A percentile compares a stretch with the other conserved stretches of the same genome.
Evolutionary conservation across 495 filamentous ascomycete species (phyloP).

Genomic region (Lindgomyces ingoldianus): DNA sequence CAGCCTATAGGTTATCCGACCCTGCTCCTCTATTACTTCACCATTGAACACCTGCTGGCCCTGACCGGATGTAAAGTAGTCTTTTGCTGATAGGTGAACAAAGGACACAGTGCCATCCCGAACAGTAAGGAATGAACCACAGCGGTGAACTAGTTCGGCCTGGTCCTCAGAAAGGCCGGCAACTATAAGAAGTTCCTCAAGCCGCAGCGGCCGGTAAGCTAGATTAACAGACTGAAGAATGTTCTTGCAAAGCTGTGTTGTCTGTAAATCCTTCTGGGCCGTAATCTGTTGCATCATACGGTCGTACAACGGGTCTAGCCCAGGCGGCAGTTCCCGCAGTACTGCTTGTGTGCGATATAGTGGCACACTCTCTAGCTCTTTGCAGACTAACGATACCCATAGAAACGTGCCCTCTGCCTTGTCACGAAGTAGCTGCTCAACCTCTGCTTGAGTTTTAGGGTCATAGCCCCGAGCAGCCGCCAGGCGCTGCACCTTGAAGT

Average conservation of each 20-base stretch:
- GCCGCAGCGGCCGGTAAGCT: conserved; percentile 9
- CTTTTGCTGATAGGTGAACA: conserved; percentile 22
- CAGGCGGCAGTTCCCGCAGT: conserved; percentile 34
- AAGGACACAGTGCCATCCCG: conserved; percentile 9
- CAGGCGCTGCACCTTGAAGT: conserved; percentile 38
- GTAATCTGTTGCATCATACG: conserved; percentile 42
- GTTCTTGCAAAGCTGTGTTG: conserved; percentile 16
- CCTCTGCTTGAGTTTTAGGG: conserved; percentile 5
- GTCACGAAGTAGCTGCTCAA: conserved; percentile 12
- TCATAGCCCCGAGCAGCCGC: conserved; percentile 31
- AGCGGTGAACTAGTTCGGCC: conserved; percentile 17
- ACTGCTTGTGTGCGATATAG: neutral
- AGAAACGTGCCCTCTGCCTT: conserved; percentile 19
- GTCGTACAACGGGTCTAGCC: conserved; percentile 41
- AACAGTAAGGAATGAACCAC: conserved; percentile 20
- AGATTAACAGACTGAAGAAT: conserved; percentile 15
- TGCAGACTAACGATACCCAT: conserved; percentile 32
- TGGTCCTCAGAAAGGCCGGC: neutral
- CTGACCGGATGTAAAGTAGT: conserved; percentile 17
- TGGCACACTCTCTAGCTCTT: conserved; percentile 29
- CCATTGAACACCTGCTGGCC: conserved; percentile 23
- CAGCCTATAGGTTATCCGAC: conserved; percentile 6
- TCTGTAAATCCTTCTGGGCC: conserved; percentile 36
- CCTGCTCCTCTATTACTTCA: conserved; percentile 16
- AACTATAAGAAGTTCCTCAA: conserved; percentile 19